phyloP scores from a whole-genome alignment of 1,139 yeast species.

The Geotrichum citri-aurantii region DNA sequence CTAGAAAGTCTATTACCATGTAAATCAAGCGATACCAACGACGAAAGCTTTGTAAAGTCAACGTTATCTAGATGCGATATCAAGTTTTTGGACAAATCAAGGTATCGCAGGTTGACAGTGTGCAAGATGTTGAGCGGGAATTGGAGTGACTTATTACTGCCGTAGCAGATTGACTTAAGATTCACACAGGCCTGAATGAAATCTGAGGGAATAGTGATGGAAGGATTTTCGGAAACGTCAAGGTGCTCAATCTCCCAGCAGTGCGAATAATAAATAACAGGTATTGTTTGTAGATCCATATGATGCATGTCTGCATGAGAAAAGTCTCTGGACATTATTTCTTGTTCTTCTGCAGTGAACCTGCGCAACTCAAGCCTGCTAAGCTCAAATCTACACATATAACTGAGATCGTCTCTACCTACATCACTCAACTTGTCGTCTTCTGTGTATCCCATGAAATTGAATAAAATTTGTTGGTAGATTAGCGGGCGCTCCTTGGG shows the following conservation, averaged over 20 bases:
- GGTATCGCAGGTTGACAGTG: constrained; percentile 59
- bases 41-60: constrained; percentile 27
- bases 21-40: constrained; percentile 31
- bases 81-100: constrained; percentile 50
- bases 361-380: constrained; percentile 38
- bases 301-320: constrained; percentile 71
- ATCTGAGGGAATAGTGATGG: constrained; percentile 75
- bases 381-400: constrained; percentile 76
- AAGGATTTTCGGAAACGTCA: constrained; percentile 83
- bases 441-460: constrained; percentile 74
- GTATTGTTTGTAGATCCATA: constrained; percentile 78
- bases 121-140: constrained; percentile 71
- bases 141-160: constrained; percentile 64
- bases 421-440: constrained; percentile 69
- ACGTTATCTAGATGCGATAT: constrained; percentile 31
- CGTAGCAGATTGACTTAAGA: constrained; percentile 59
- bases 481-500: constrained; percentile 71
- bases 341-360: constrained; percentile 62
- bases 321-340: constrained; percentile 55
- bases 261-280: constrained; percentile 73
- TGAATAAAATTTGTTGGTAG: constrained; percentile 66
- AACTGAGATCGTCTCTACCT: constrained; percentile 84
- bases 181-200: constrained; percentile 79
- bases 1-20: constrained; percentile 69
- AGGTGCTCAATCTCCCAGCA: constrained; percentile 76